Base-by-base conservation (phyloP, 192 early-diverging fungal species). In the Backusella tarrabulga region DNA sequence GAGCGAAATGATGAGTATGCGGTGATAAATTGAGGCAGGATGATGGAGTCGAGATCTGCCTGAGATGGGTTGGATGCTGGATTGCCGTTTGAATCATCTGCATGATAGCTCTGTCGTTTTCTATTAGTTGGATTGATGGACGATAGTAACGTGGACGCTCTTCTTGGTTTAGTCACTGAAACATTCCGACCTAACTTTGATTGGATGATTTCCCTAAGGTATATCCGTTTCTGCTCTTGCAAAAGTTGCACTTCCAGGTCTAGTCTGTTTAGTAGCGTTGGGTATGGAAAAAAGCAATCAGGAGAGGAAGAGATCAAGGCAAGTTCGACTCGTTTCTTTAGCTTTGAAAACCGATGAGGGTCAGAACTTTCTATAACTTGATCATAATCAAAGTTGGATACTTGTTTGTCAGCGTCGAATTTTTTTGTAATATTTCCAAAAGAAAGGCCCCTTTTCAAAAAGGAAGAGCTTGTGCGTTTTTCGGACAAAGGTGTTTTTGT, bases 291-390 rank as follows among this genome's bases (percentile, higher is more conserved):
- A 36, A 76, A 79, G 42, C 96, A 92, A 54, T 88, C 86, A 5
- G 95, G 95, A 12, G 95, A 96, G 9, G 90, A 90, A 0, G 95
- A 96, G 7, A 97, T 84, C 63, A 92, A 86, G 4, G 90, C 85
- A 21, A 82, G 84, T 80, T 81, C 91, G 70, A 85, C 84, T 86
- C 76, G 89, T 36, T 78, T 77, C 21, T 82, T 84, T 15, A 83
- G 76, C 35, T 81, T 86, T 73, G 69, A 76, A n/a, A 84, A 84
- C 1, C 76, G 70, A 26, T 73, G 83, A 32, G 76, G 85, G 67
- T 91, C 85, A 17, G 42, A n/a, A 11, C 35, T 63, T 26, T 63
- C 56, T 63, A 63, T 11, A 23, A 63, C 56, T 63, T 63, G 56
- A 29, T 63, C 56, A n/a, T 63, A 63, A 26, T 63, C 23, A 63